Evolutionary conservation across 2,329 filamentous ascomycete genomes (phyloP).

Genomic region (Colletotrichum graminicola): DNA sequence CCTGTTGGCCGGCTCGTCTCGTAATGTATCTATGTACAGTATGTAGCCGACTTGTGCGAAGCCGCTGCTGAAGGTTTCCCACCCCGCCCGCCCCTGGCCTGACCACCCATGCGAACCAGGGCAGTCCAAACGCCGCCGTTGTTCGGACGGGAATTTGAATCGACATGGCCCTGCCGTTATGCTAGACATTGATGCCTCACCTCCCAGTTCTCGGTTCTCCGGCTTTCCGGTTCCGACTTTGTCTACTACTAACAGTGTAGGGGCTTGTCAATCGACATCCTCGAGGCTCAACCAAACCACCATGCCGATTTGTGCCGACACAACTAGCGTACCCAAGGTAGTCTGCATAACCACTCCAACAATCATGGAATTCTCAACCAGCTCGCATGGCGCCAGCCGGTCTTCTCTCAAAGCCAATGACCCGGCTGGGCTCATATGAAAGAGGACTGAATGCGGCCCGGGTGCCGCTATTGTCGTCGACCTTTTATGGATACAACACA

Average conservation of each 20-base stretch:
- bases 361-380: constrained; percentile 1
- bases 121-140: constrained; percentile 33
- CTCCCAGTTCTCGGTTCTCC: constrained; percentile 6
- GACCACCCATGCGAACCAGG: constrained; percentile 32
- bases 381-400: neutral
- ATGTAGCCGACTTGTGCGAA: neutral
- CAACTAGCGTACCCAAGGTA: neutral
- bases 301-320: neutral
- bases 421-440: constrained; percentile 13
- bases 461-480: neutral
- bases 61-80: constrained; percentile 20
- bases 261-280: constrained; percentile 19
- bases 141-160: constrained; percentile 32
- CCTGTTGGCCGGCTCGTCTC: neutral
- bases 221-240: constrained; percentile 29
- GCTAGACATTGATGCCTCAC: constrained; percentile 8
- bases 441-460: constrained; percentile 3
- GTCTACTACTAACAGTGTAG: neutral
- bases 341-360: neutral
- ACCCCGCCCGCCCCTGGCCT: neutral
- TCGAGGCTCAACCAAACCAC: constrained; percentile 21
- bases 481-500: neutral
- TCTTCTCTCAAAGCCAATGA: neutral
- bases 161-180: constrained; percentile 27
- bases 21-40: neutral